Evolutionary conservation across 2,329 filamentous ascomycete species (phyloP), one percentile per base, ranked within the genome.

Genomic region (Tympanopsis confertula): DNA sequence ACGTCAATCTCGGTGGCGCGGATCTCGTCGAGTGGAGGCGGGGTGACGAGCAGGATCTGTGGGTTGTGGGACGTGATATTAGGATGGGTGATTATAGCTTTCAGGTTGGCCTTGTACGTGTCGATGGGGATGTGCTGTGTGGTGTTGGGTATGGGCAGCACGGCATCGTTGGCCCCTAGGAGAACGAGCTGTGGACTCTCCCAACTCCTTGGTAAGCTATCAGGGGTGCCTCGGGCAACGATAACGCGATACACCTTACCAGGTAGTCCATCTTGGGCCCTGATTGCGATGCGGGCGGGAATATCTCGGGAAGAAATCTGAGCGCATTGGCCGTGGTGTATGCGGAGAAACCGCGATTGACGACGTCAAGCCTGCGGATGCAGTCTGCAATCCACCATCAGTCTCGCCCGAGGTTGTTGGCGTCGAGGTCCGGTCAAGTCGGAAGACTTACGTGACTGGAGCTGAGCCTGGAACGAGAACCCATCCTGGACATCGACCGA

Each of bases 101-200:
- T 67, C 35, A 94, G 60, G 51, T 94, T 93, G 39, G 70, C 59
- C 53, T 74, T 77, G 64, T 86, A 96, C 42, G 76, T 61, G 1
- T 79, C 69, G n/a, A 94, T 58, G 1, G 85, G 74, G 5, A 96
- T 73, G 55, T 89, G 78, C 58, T 96, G 91, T 7, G 66, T 65
- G 37, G 74, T 77, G 3, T 66, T 66, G 4, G 70, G 65, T 26
- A 72, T 62, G 3, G 76, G 71, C 3, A 93, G 57, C 39, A 78
- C 78, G 3, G 89, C 81, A 58, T 96, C 91, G 54, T 98, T 96
- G 47, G 91, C 86, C 14, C 91, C 91, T 42, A 95, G 78, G 46
- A 94, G 80, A 41, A 94, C 61, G 28, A 82, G 65, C 82, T 87
- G 41, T 15, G 17, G 7, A 39, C 17, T 17, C 14, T 19, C 19